Evolutionary conservation across 1,284 basidiomycete species (phyloP), one percentile per base, ranked within the genome.

Genomic region (Butyriboletus appendiculatus): DNA sequence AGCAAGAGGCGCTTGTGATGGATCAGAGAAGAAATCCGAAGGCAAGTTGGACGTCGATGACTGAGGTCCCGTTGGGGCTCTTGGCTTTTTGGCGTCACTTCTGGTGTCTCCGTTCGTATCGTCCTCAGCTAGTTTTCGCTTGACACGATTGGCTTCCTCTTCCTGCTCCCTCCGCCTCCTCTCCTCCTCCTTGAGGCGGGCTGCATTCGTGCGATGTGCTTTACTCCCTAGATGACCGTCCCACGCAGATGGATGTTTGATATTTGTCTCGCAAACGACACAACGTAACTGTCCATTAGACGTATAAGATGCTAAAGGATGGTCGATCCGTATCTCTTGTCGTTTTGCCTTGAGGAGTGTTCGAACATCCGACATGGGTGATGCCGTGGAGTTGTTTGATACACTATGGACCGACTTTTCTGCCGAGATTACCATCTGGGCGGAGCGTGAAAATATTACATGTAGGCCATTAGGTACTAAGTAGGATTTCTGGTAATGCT

Each of bases 171-270:
- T 75, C 54, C 69, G 71, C 28, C 58, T 64, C 50, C 68, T 74
- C 59, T 85, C 79, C 62, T 83, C 79, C 59, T 84, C 81, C 55
- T 75, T 80, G 43, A 83, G 61, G 26, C 79, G 78, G 12, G 76
- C 75, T 9, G 84, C 83, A 62, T 80, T 85, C 35, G 76, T 84
- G 46, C 86, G 83, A 67, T 91, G 90, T 4, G 71, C 73, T 72
- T 91, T 93, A 74, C 84, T 90, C 11, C 86, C 89, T n/a, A 92
- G 67, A 69, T 92, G 90, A 15, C 90, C 89, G 54, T 90, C 84
- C 91, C 90, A 94, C n/a, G 87, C 84, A 20, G 85, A 81, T 4
- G 88, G 80, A 61, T 88, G 81, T 64, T 92, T 93, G 55, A 94
- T 76, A 26, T 74, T 59, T 12, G 74, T 76, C 2, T 77, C 77